Evolutionary conservation across 2,329 filamentous ascomycete genomes (phyloP).

Genomic region (Colletotrichum sp.): DNA sequence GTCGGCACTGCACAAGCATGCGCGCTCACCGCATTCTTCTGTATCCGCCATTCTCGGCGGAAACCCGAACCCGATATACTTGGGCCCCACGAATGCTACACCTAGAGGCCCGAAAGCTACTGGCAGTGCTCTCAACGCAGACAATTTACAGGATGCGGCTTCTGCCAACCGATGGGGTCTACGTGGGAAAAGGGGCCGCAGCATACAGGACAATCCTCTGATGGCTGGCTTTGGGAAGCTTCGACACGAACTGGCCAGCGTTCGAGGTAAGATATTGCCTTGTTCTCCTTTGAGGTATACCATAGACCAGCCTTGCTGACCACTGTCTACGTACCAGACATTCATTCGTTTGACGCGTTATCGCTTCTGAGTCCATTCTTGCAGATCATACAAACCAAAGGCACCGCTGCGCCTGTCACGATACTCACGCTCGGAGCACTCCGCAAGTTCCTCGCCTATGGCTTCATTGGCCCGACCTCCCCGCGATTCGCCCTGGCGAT

Average conservation of each 20-base stretch:
- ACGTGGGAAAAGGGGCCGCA: conserved; percentile 93
- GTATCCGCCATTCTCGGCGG: conserved; percentile 95
- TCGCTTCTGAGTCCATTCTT: conserved; percentile 91
- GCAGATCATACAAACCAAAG: conserved; percentile 94
- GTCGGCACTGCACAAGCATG: conserved; percentile 97
- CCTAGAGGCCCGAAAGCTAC: conserved; percentile 47
- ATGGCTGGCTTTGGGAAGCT: conserved; percentile 94
- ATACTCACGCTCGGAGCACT: conserved; percentile 92
- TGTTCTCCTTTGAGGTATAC: neutral
- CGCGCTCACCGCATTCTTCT: conserved; percentile 93
- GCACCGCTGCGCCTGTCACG: conserved; percentile 94
- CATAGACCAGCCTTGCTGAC: conserved; percentile 27
- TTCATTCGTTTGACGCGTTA: conserved; percentile 86
- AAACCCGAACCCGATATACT: conserved; percentile 62
- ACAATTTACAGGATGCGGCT: conserved; percentile 56
- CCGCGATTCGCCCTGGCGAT: conserved; percentile 91
- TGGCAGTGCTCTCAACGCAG: conserved; percentile 36
- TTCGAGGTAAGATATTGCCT: conserved; percentile 66
- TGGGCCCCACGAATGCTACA: conserved; percentile 52
- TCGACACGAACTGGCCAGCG: conserved; percentile 83
- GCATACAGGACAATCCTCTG: conserved; percentile 95
- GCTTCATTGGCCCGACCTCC: conserved; percentile 82
- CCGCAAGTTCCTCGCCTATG: conserved; percentile 95
- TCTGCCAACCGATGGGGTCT: conserved; percentile 90
- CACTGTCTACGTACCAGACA: conserved; percentile 60